Evolutionary conservation across 352 stramenopile species (phyloP), one percentile per base, ranked within the genome.

Genomic region (Phytopythium boreale): DNA sequence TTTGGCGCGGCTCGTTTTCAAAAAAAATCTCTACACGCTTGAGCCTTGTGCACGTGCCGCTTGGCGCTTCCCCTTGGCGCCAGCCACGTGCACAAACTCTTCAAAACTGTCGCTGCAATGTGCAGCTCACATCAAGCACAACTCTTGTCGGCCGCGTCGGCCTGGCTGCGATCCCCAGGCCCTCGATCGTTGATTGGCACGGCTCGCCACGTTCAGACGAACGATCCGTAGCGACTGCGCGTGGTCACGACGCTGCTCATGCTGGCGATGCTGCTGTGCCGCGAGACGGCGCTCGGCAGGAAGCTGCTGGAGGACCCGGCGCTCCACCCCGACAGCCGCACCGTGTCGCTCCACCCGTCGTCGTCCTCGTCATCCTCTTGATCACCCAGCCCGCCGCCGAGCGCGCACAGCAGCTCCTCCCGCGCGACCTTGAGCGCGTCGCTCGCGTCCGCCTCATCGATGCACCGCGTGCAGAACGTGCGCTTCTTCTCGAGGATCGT

Each of bases 401-500:
- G 36, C 37, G 39, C 56, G 27, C 56, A 52, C 56, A 51, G 24
- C 37, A 61, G 22, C 56, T 76, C 69, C 24, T 76, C 69, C 22
- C 69, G 52, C 26, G 69, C 69, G 22, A 72, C 59, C 11, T 47
- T 43, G 12, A 73, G 55, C 26, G 69, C 58, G 56, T 76, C 66
- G 12, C 66, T 71, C 6, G 26, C 37, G 34, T 44, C 29, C 5
- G 58, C 44, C 10, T 73, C 50, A 4, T 62, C 49, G 29, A 76
- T 49, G 17, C 69, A 76, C n/a, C 41, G 41, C 14, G 11, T 52
- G 49, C 69, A 76, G 37, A 76, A 70, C 15, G 36, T 20, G 19
- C 50, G 56, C 55, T 73, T 72, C 56, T 73, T 72, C 49, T 76
- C 59, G 3, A 71, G 37, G 26, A 76, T 60, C 1, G 70, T 72